phyloP scores from a whole-genome alignment of 192 early-diverging fungal species.

The Mortierella claussenii region DNA sequence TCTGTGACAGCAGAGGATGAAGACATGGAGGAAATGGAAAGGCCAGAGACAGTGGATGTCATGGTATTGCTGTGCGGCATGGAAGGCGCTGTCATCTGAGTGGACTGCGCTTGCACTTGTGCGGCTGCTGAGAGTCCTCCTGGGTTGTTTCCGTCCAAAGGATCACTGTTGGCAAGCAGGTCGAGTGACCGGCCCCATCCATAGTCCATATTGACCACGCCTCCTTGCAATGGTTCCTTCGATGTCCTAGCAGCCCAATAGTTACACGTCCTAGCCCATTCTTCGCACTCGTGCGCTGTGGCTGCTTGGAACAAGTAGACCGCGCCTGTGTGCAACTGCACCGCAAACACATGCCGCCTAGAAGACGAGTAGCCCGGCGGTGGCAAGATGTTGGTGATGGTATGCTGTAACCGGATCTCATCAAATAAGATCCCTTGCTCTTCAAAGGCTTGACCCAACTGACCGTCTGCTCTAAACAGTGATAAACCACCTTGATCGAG shows the following conservation, averaged over 20 bases:
- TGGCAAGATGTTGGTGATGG: slow-evolving; percentile 84
- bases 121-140: too few relatives aligned
- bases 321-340: slow-evolving; percentile 82
- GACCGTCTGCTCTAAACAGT: slow-evolving; percentile 79
- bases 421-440: slow-evolving; percentile 37
- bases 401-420: slow-evolving; percentile 76
- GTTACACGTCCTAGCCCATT: slow-evolving; percentile 92
- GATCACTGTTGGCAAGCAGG: neutral
- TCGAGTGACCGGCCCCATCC: slow-evolving; percentile 82
- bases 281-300: slow-evolving; percentile 73
- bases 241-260: slow-evolving; percentile 93
- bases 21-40: neutral
- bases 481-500: slow-evolving; percentile 78
- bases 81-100: too few relatives aligned
- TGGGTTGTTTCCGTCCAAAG: neutral
- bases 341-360: slow-evolving; percentile 86
- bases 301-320: slow-evolving; percentile 90
- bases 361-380: slow-evolving; percentile 84
- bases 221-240: slow-evolving; percentile 90
- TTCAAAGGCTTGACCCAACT: slow-evolving; percentile 5
- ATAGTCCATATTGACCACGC: slow-evolving; percentile 91
- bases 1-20: neutral
- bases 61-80: neutral
- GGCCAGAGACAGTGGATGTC: neutral
- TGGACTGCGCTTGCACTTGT: too few relatives aligned